phyloP scores from a whole-genome alignment of 2,329 filamentous ascomycete species.

The Penicillium nordicum region DNA sequence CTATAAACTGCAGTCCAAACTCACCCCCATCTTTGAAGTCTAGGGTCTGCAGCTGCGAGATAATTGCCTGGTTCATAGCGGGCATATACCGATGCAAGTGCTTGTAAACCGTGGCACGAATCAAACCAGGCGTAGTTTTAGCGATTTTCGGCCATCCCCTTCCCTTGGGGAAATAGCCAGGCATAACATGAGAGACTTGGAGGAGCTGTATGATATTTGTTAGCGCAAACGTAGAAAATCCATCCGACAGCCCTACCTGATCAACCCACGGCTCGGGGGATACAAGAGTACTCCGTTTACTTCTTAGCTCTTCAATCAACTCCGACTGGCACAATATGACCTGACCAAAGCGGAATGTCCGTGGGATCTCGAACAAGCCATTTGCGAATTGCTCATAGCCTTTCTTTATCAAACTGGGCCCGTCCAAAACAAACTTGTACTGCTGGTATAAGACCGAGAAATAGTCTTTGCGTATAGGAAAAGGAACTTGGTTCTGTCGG shows the following conservation, averaged over 20 bases:
- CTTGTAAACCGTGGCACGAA: constrained; percentile 19
- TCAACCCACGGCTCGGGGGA: constrained; percentile 26
- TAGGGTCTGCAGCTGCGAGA: constrained; percentile 13
- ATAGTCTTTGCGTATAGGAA: constrained; percentile 3
- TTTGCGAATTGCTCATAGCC: constrained; percentile 15
- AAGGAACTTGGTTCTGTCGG: constrained; percentile 9
- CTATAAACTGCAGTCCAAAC: not conserved
- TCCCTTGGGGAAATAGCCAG: constrained; percentile 19
- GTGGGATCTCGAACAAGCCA: constrained; percentile 22
- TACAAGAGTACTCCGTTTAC: constrained; percentile 9
- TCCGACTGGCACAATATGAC: constrained; percentile 19
- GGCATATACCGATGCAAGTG: constrained; percentile 20
- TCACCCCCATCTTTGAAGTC: constrained; percentile 10
- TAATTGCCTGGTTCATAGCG: constrained; percentile 17
- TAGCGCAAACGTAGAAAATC: not conserved
- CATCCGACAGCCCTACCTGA: constrained; percentile 6
- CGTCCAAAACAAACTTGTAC: constrained; percentile 20
- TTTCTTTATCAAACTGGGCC: constrained; percentile 15
- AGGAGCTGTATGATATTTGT: constrained; percentile 9
- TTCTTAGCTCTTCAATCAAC: constrained; percentile 21
- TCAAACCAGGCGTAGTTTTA: constrained; percentile 22
- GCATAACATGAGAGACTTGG: constrained; percentile 40
- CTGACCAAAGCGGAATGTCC: constrained; percentile 22
- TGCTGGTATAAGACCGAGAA: constrained; percentile 18
- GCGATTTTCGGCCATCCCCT: constrained; percentile 24